A percentile compares a stretch with the other conserved stretches of the same genome.
Evolutionary conservation across 2,329 filamentous ascomycete species (phyloP).

Genomic region (Scolecobasidium constrictum): DNA sequence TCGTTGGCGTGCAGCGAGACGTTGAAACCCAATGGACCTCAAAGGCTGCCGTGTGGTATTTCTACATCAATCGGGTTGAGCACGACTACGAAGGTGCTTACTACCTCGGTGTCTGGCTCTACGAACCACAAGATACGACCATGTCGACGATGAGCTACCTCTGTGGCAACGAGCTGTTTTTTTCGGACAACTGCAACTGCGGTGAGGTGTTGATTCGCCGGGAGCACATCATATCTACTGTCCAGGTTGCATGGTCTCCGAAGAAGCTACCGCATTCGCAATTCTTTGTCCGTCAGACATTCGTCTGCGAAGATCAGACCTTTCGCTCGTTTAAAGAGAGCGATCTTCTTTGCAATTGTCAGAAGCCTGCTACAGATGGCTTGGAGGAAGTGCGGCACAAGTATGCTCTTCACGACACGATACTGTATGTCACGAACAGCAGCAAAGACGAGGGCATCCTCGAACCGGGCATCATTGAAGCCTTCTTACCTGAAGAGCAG

Average conservation of each 20-base stretch:
- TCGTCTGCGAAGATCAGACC: constrained; percentile 46
- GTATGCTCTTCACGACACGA: constrained; percentile 41
- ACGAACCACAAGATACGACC: constrained; percentile 58
- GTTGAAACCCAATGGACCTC: constrained; percentile 47
- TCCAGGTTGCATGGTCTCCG: constrained; percentile 48
- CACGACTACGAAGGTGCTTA: constrained; percentile 24
- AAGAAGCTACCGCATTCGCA: constrained; percentile 27
- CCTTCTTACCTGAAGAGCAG: constrained; percentile 19
- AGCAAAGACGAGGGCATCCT: constrained; percentile 26
- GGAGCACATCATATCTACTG: constrained; percentile 45
- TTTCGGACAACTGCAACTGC: constrained; percentile 69
- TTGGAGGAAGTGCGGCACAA: constrained; percentile 12
- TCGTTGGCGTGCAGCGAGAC: constrained; percentile 36
- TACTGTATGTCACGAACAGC: constrained; percentile 42
- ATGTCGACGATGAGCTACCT: constrained; percentile 59
- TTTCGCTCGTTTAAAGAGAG: constrained; percentile 48
- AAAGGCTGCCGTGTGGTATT: constrained; percentile 46
- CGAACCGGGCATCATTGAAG: constrained; percentile 51
- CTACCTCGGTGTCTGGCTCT: constrained; percentile 65
- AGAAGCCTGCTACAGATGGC: constrained; percentile 11
- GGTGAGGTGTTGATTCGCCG: constrained; percentile 39
- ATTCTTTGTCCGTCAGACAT: constrained; percentile 63
- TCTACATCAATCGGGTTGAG: constrained; percentile 52
- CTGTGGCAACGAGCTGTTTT: constrained; percentile 61
- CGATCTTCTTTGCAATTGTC: constrained; percentile 45